phyloP scores from a whole-genome alignment of 106 monocot species.

The Acorus gramineus region DNA sequence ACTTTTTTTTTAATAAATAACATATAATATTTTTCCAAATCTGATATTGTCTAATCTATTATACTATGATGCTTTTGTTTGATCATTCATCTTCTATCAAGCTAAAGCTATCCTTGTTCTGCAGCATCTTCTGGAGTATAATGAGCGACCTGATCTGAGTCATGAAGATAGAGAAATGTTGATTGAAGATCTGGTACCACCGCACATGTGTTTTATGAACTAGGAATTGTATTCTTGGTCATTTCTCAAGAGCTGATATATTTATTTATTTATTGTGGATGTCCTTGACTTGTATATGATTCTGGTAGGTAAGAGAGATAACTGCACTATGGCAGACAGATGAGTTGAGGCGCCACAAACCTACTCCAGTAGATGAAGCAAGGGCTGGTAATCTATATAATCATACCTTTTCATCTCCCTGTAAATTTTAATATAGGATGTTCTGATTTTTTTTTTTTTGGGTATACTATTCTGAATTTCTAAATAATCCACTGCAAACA shows the following conservation, averaged over 20 bases:
- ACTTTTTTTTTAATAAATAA: no score
- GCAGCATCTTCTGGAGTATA: slow-evolving; percentile 90
- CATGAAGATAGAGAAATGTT: slow-evolving; percentile 81
- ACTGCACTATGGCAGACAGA: slow-evolving; percentile 93
- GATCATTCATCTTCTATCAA: not conserved
- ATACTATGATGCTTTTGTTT: not conserved
- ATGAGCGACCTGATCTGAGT: slow-evolving; percentile 77
- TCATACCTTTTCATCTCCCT: not conserved
- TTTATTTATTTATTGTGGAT: no score
- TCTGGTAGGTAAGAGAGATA: slow-evolving; percentile 67
- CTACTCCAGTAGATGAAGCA: slow-evolving; percentile 97
- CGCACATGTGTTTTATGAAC: no score
- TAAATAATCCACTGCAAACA: no score
- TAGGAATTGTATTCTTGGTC: no score
- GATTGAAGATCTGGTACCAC: slow-evolving; percentile 75
- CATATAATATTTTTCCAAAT: no score
- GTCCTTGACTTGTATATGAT: not conserved
- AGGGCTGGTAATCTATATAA: slow-evolving; percentile 47
- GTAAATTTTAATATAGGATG: not conserved
- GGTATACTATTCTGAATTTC: not conserved
- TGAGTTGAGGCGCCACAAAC: slow-evolving; percentile 86
- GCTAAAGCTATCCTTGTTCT: slow-evolving; percentile 1
- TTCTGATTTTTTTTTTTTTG: not conserved
- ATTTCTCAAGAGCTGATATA: no score
- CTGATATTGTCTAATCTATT: no score